Evolutionary conservation across 805 yeast species (phyloP).

Genomic region (Ogataea kodamae): DNA sequence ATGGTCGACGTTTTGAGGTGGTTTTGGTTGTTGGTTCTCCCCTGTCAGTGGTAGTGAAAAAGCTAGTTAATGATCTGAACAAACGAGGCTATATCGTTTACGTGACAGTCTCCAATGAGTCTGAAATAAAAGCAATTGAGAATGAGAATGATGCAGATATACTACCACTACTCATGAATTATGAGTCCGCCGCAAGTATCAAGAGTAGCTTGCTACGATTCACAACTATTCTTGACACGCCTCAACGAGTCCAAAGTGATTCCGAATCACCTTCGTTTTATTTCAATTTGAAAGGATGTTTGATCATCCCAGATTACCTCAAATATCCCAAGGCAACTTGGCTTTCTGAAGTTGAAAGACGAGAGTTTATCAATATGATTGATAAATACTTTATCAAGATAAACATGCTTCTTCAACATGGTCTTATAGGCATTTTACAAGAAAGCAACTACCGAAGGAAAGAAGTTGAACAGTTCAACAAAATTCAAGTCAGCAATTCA

Average conservation of each 20-base stretch:
- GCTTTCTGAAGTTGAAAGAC: slow-evolving; percentile 27
- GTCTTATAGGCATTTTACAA: slow-evolving; percentile 27
- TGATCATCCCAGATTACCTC: slow-evolving; percentile 61
- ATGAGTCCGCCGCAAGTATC: slow-evolving; percentile 38
- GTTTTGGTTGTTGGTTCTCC: slow-evolving; percentile 75
- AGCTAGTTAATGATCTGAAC: slow-evolving; percentile 70
- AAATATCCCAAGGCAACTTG: slow-evolving; percentile 31
- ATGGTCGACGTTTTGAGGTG: slow-evolving; percentile 75
- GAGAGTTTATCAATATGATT: slow-evolving; percentile 29
- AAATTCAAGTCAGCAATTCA: slow-evolving; percentile 22
- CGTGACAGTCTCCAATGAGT: slow-evolving; percentile 64
- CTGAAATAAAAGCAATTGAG: slow-evolving; percentile 49
- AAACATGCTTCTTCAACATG: slow-evolving; percentile 28
- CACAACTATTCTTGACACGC: slow-evolving; percentile 40
- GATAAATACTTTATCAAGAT: slow-evolving; percentile 26
- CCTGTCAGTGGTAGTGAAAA: slow-evolving; percentile 64
- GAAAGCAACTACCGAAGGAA: slow-evolving; percentile 29
- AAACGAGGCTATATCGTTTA: slow-evolving; percentile 79
- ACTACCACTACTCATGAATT: slow-evolving; percentile 57
- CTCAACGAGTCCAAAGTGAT: slow-evolving; percentile 41
- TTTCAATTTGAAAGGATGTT: slow-evolving; percentile 58
- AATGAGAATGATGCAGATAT: slow-evolving; percentile 66
- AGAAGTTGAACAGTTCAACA: slow-evolving; percentile 24
- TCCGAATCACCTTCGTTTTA: slow-evolving; percentile 4
- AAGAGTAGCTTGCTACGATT: slow-evolving; percentile 49